phyloP scores from a whole-genome alignment of 257 asterid species.

The Plectranthus barbatus region DNA sequence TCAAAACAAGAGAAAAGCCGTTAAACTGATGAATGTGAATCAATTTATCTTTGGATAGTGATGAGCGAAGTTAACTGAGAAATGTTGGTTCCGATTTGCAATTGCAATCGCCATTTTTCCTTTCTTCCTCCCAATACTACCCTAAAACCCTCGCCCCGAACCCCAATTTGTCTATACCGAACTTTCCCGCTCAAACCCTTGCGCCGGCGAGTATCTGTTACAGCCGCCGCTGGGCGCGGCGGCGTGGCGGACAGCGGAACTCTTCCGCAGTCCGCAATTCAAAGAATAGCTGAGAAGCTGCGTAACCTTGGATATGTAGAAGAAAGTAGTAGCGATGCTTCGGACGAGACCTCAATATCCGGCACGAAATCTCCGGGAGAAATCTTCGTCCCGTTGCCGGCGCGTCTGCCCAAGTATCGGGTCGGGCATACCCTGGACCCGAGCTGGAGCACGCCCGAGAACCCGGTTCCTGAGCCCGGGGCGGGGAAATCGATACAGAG shows the following conservation, averaged over 20 bases:
- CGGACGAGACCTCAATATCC: slow-evolving; percentile 7
- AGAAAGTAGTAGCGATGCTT: slow-evolving; percentile 27
- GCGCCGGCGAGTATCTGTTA: slow-evolving; percentile 25
- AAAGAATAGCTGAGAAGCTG: slow-evolving; percentile 78
- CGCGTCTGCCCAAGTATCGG: slow-evolving; percentile 59
- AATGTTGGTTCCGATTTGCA: slow-evolving; percentile 34
- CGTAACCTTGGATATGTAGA: slow-evolving; percentile 81
- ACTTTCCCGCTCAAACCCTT: slow-evolving; percentile 17
- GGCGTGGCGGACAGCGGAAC: slow-evolving; percentile 22
- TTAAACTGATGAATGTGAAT: slow-evolving; percentile 11
- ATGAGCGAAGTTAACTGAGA: slow-evolving; percentile 8
- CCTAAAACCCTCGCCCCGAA: slow-evolving; percentile 17
- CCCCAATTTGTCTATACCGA: slow-evolving; percentile 9
- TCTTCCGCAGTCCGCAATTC: slow-evolving; percentile 66
- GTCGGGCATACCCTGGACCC: slow-evolving; percentile 92
- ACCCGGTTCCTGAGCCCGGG: slow-evolving; percentile 78
- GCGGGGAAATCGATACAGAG: slow-evolving; percentile 60
- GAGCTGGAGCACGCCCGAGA: slow-evolving; percentile 94
- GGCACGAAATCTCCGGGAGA: slow-evolving; percentile 59
- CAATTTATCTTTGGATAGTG: slow-evolving; percentile 2
- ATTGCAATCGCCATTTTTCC: slow-evolving; percentile 28
- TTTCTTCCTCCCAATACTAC: slow-evolving; percentile 35
- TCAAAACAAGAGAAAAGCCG: slow-evolving; percentile 9
- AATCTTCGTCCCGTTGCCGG: slow-evolving; percentile 72
- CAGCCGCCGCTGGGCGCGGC: slow-evolving; percentile 38